Percentiles rank a stretch among this genome's conserved stretches.
phyloP scores from a whole-genome alignment of 805 yeast genomes.

The Saturnispora bothae region DNA sequence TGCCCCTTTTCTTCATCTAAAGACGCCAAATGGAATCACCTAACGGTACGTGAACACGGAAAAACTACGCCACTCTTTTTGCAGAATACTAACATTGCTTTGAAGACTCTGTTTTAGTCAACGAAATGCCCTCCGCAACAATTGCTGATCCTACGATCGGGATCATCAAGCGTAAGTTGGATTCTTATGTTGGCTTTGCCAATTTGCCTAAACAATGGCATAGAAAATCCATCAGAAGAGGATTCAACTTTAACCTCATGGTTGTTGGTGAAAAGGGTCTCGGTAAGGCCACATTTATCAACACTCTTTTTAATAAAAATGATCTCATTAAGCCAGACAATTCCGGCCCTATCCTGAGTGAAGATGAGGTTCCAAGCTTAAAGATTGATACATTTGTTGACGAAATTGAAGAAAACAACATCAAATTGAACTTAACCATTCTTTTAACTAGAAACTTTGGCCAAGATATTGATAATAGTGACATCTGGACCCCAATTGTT shows the following conservation, averaged over 20 bases:
- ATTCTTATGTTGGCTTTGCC: slow-evolving; percentile 93
- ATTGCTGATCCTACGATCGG: too few species aligned
- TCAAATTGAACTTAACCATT: slow-evolving; percentile 71
- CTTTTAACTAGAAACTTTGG: slow-evolving; percentile 94
- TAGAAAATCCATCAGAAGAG: slow-evolving; percentile 80
- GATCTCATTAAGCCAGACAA: slow-evolving; percentile 35
- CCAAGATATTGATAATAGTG: slow-evolving; percentile 69
- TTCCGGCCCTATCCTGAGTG: slow-evolving; percentile 6
- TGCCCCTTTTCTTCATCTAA: too few species aligned
- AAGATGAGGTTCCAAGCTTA: slow-evolving; percentile 25
- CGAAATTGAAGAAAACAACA: slow-evolving; percentile 89
- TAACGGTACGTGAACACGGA: too few species aligned
- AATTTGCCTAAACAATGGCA: slow-evolving; percentile 99
- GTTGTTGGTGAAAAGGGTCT: slow-evolving; percentile 88
- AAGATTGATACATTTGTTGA: slow-evolving; percentile 50
- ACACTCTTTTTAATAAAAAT: slow-evolving; percentile 67
- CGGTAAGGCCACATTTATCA: slow-evolving; percentile 87
- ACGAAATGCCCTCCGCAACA: too few species aligned
- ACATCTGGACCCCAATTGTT: slow-evolving; percentile 83
- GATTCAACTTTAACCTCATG: slow-evolving; percentile 80
- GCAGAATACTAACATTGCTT: too few species aligned
- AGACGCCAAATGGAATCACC: too few species aligned
- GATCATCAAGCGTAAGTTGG: slow-evolving; percentile 73
- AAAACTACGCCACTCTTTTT: too few species aligned
- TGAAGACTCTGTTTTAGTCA: too few species aligned